Conservation (phyloP, 768 basidiomycete species). For the Termitomyces eurrhizus region DNA sequence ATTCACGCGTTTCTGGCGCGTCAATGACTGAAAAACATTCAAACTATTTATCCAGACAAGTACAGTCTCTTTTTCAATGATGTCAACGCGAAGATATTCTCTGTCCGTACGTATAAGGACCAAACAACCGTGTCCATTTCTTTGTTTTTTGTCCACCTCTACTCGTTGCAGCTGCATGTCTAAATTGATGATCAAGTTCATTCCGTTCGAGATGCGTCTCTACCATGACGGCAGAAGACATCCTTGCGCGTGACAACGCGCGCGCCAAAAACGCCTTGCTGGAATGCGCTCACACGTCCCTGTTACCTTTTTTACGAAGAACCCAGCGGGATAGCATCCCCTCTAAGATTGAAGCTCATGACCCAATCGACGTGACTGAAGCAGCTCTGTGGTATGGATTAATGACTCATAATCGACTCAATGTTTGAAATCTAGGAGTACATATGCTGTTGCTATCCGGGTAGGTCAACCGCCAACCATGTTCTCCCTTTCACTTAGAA, state of each 20-base stretch:
- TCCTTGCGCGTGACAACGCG: slow-evolving; percentile 49
- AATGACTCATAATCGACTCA: neutral
- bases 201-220: slow-evolving; percentile 46
- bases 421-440: slow-evolving; percentile 28
- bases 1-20: neutral
- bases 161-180: slow-evolving; percentile 27
- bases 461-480: slow-evolving; percentile 47
- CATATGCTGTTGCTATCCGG: slow-evolving; percentile 49
- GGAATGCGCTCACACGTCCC: slow-evolving; percentile 56
- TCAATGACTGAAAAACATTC: neutral
- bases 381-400: slow-evolving; percentile 29
- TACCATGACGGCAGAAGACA: slow-evolving; percentile 38
- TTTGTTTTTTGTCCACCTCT: neutral
- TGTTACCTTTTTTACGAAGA: slow-evolving; percentile 25
- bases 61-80: neutral
- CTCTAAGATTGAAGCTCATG: slow-evolving; percentile 17
- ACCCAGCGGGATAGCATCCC: slow-evolving; percentile 2
- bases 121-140: neutral
- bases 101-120: slow-evolving; percentile 4
- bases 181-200: slow-evolving; percentile 27
- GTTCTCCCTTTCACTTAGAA: slow-evolving; percentile 55
- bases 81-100: slow-evolving; percentile 10
- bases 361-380: slow-evolving; percentile 54
- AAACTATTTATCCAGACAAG: neutral
- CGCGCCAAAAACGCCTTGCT: slow-evolving; percentile 50